Conservation (phyloP, 139 green algal species). For the Trebouxia sp. region DNA sequence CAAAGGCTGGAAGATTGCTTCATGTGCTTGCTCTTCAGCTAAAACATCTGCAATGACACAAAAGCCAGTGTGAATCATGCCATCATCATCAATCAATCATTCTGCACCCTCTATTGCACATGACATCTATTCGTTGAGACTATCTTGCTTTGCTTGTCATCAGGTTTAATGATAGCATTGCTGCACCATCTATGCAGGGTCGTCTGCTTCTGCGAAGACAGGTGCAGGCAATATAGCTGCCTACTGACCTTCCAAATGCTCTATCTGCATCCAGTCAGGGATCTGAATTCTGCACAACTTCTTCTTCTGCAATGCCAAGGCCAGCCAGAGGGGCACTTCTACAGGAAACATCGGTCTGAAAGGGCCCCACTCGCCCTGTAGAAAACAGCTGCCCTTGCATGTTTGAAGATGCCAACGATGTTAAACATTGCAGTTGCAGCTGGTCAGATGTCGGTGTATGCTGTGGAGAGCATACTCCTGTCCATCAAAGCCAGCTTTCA, state of each 20-base stretch:
- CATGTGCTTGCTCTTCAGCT: conserved; percentile 55
- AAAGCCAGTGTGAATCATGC: no score
- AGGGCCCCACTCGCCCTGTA: conserved; percentile 76
- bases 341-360: conserved; percentile 75
- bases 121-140: no score
- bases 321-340: conserved; percentile 85
- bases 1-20: conserved; percentile 69
- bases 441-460: neutral
- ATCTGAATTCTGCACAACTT: conserved; percentile 75
- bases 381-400: no score
- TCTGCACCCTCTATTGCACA: no score
- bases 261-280: conserved; percentile 72
- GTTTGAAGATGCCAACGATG: no score
- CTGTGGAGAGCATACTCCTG: neutral
- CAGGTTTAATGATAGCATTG: no score
- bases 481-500: neutral
- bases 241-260: conserved; percentile 63
- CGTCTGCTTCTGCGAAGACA: neutral
- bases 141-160: no score
- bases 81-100: no score
- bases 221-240: no score
- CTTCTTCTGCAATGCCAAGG: conserved; percentile 72
- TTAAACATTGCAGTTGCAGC: neutral
- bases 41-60: conserved; percentile 47
- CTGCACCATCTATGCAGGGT: neutral